Evolutionary conservation across 345 rosid genomes (phyloP).

Genomic region (Erysimum cheiranthoides): DNA sequence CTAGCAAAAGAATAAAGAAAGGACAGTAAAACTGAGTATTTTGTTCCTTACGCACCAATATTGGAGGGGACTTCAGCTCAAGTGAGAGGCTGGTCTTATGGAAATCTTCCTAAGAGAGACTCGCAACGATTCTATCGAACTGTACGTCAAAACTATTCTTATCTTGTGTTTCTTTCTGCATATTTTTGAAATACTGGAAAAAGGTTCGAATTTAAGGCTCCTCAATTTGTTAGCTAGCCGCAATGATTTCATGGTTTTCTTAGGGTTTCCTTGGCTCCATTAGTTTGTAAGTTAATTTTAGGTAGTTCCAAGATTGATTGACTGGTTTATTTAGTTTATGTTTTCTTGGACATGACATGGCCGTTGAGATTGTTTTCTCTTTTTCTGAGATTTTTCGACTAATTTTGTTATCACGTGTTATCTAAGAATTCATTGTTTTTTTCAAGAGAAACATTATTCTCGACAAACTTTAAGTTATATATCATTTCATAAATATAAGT

Average conservation of each 20-base stretch:
- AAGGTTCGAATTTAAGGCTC: slow-evolving; percentile 12
- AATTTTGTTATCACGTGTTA: no score
- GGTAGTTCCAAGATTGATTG: slow-evolving; percentile 15
- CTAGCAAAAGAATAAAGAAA: slow-evolving; percentile 89
- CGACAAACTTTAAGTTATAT: no score
- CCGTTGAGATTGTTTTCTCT: no score
- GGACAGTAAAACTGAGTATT: slow-evolving; percentile 76
- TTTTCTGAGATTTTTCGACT: no score
- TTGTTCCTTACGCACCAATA: slow-evolving; percentile 66
- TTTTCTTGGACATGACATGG: no score
- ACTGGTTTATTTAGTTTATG: background rate
- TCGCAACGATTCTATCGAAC: slow-evolving; percentile 92
- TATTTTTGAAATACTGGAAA: background rate
- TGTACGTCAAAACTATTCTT: slow-evolving; percentile 51
- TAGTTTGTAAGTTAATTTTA: slow-evolving; percentile 5
- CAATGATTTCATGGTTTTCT: background rate
- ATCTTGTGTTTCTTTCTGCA: slow-evolving; percentile 17
- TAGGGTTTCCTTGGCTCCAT: background rate
- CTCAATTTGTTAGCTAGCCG: background rate
- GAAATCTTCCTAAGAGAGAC: slow-evolving; percentile 96
- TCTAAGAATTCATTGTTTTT: no score
- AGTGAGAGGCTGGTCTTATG: slow-evolving; percentile 97
- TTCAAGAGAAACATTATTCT: no score
- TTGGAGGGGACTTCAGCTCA: slow-evolving; percentile 95
- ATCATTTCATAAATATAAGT: no score